These are phyloP conservation scores for Claviceps sp. DNA, from an alignment of 2,329 filamentous ascomycete genomes.

Conservation along the genomic window DNA sequence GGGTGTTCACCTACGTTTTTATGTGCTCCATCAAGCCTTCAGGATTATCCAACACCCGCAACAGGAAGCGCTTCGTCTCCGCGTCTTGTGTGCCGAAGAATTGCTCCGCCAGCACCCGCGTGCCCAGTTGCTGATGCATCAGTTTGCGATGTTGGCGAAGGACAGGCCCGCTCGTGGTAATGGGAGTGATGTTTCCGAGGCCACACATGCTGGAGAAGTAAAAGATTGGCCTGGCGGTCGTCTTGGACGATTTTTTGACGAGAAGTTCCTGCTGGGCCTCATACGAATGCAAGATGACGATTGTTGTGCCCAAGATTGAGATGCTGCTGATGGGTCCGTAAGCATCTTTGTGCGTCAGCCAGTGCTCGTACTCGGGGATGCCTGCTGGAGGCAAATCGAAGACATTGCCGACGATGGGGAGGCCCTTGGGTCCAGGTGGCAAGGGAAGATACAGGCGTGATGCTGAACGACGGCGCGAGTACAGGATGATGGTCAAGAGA, in stretches of 20 bases:
- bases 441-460: background rate
- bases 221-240: conserved; percentile 20
- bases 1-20: background rate
- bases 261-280: conserved; percentile 24
- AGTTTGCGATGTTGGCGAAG: background rate
- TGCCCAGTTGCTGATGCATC: background rate
- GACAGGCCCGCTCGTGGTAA: background rate
- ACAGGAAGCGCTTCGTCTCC: background rate
- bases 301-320: conserved; percentile 25
- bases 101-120: background rate
- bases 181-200: background rate
- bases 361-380: conserved; percentile 1
- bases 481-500: background rate
- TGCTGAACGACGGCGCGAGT: background rate
- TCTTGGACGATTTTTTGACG: conserved; percentile 20
- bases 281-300: conserved; percentile 27
- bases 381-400: conserved; percentile 1
- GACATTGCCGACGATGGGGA: conserved; percentile 7
- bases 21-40: background rate
- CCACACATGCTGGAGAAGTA: background rate
- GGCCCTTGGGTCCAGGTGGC: conserved; percentile 6
- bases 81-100: background rate
- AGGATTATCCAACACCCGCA: background rate
- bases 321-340: conserved; percentile 31
- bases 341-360: conserved; percentile 2